These are phyloP conservation scores for Kandelia obovata DNA, from an alignment of 345 rosid species.

Conservation along the genomic window DNA sequence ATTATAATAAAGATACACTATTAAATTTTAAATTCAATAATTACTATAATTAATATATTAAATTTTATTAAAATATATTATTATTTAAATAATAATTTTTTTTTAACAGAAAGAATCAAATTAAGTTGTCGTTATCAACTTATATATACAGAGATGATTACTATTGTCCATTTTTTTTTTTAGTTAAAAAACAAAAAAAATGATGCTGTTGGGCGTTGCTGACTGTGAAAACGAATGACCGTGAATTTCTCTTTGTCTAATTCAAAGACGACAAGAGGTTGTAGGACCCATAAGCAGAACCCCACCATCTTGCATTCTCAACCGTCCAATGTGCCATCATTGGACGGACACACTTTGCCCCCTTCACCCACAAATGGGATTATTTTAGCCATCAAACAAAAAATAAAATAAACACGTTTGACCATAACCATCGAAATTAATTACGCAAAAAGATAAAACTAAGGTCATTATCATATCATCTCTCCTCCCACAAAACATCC, in stretches of 20 bases:
- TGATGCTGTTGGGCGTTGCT: no score
- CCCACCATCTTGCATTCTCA: slow-evolving; percentile 16
- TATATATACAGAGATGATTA: no score
- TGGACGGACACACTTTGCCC: not conserved
- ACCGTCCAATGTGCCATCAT: slow-evolving; percentile 37
- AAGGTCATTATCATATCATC: not conserved
- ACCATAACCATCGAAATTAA: slow-evolving; percentile 17
- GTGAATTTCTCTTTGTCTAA: slow-evolving; percentile 16
- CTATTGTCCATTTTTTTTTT: no score
- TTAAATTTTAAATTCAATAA: no score
- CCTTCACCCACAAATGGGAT: slow-evolving; percentile 10
- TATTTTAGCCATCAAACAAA: not conserved
- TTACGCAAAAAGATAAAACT: not conserved
- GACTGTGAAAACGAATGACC: slow-evolving; percentile 11
- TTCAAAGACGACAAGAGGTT: slow-evolving; percentile 1
- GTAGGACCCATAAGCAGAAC: slow-evolving; percentile 2
- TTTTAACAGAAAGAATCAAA: no score
- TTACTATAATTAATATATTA: no score
- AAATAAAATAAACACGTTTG: not conserved
- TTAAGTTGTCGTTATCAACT: no score
- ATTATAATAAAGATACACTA: no score
- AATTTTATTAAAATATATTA: no score
- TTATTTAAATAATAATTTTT: no score
- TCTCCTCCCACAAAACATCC: not conserved
- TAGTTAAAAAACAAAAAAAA: no score